These are phyloP conservation scores for Aspergillus tamarii DNA, from an alignment of 2,329 filamentous ascomycete genomes.

Conservation along the genomic window DNA sequence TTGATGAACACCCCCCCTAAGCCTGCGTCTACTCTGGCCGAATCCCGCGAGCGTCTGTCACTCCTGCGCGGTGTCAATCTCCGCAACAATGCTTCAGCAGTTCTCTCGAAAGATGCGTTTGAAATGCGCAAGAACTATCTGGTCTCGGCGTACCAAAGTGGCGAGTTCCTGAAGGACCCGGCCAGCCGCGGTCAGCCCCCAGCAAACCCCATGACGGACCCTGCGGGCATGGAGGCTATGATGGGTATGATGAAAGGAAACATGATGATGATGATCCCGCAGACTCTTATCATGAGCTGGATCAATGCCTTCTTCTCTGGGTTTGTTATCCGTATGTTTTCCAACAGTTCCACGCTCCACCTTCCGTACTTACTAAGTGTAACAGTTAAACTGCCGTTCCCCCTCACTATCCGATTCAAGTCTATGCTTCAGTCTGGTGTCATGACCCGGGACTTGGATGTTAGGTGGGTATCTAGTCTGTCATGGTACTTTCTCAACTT, in stretches of 20 bases:
- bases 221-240: conserved; percentile 98
- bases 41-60: conserved; percentile 77
- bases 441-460: conserved; percentile 92
- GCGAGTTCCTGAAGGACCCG: conserved; percentile 86
- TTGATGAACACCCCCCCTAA: conserved; percentile 86
- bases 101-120: conserved; percentile 78
- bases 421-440: conserved; percentile 98
- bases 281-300: conserved; percentile 99
- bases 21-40: conserved; percentile 64
- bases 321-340: conserved; percentile 84
- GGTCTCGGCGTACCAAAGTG: conserved; percentile 78
- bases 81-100: conserved; percentile 79
- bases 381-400: conserved; percentile 92
- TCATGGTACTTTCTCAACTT: conserved; percentile 99
- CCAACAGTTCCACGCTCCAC: neutral
- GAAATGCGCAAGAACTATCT: conserved; percentile 78
- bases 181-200: conserved; percentile 83
- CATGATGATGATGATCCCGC: conserved; percentile 99
- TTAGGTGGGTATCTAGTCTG: conserved; percentile 96
- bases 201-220: conserved; percentile 92
- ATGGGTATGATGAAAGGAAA: conserved; percentile 99
- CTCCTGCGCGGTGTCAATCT: conserved; percentile 83
- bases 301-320: conserved; percentile 99
- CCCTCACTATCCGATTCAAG: conserved; percentile 98
- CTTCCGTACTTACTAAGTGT: neutral